phyloP scores from a whole-genome alignment of 2,329 filamentous ascomycete species.

The Apiospora koreana region DNA sequence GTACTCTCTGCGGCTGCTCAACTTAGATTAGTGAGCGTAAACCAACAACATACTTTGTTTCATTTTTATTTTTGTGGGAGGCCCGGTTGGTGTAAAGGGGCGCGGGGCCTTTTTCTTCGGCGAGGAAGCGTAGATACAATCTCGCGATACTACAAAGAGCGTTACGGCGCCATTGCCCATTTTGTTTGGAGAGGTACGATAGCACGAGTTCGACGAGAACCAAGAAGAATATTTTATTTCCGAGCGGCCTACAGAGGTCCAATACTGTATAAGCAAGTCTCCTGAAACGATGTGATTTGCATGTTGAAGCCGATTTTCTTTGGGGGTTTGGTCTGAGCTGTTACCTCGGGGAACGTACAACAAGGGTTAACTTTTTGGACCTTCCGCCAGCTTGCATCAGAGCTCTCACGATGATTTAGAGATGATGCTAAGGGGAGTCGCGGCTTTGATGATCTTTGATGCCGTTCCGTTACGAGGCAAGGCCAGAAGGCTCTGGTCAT shows the following conservation, averaged over 20 bases:
- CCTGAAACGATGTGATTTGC: background rate
- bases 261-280: background rate
- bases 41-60: background rate
- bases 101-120: background rate
- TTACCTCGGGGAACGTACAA: too few species aligned
- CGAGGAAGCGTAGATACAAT: background rate
- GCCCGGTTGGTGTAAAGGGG: background rate
- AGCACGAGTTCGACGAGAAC: slow-evolving; percentile 1
- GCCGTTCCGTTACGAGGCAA: background rate
- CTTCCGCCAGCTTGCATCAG: background rate
- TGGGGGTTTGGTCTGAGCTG: too few species aligned
- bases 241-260: background rate
- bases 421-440: background rate
- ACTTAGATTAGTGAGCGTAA: background rate
- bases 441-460: background rate
- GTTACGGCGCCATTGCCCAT: background rate
- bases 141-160: background rate
- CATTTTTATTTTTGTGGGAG: background rate
- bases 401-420: background rate
- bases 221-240: slow-evolving; percentile 3
- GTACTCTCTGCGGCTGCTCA: background rate
- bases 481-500: background rate
- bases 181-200: slow-evolving; percentile 1
- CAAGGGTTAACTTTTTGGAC: background rate
- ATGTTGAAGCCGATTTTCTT: background rate